phyloP scores from a whole-genome alignment of 1,284 basidiomycete genomes.

The Ustilago sp. region DNA sequence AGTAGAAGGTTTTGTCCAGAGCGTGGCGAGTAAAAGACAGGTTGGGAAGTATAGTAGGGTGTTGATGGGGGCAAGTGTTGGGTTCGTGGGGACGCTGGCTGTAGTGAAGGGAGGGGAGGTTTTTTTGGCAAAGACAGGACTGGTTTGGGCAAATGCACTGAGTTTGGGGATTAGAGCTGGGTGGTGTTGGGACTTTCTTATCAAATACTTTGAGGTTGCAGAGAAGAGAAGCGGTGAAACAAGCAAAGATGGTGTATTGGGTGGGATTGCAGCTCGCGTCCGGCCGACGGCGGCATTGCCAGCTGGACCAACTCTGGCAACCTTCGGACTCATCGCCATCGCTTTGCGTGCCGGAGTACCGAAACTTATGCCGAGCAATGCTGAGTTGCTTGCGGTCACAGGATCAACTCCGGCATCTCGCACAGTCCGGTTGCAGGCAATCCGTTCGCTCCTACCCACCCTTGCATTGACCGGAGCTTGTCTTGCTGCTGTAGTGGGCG shows the following conservation, averaged over 20 bases:
- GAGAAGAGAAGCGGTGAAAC: neutral
- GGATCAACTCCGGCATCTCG: neutral
- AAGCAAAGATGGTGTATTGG: neutral
- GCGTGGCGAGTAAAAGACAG: slow-evolving; percentile 38
- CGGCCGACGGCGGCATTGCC: slow-evolving; percentile 20
- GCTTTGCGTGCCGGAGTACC: slow-evolving; percentile 13
- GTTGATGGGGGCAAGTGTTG: slow-evolving; percentile 50
- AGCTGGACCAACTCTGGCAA: slow-evolving; percentile 1
- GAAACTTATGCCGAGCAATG: slow-evolving; percentile 15
- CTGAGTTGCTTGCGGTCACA: slow-evolving; percentile 2
- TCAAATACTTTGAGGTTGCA: slow-evolving; percentile 21
- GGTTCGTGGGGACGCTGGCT: slow-evolving; percentile 46
- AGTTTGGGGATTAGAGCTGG: slow-evolving; percentile 29
- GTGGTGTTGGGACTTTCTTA: slow-evolving; percentile 45
- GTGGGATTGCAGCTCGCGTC: neutral
- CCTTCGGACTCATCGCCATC: slow-evolving; percentile 9
- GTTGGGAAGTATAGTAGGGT: slow-evolving; percentile 53
- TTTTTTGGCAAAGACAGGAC: slow-evolving; percentile 20
- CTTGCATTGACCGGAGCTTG: slow-evolving; percentile 16
- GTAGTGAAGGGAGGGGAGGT: neutral
- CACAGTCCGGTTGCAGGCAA: slow-evolving; percentile 14
- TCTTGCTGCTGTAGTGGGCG: slow-evolving; percentile 3
- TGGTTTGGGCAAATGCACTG: slow-evolving; percentile 51
- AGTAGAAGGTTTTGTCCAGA: slow-evolving; percentile 65
- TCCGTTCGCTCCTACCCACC: slow-evolving; percentile 24